Evolutionary conservation across 2,329 filamentous ascomycete species (phyloP).

Genomic region (Dryadomyces quercus-mongolicae): DNA sequence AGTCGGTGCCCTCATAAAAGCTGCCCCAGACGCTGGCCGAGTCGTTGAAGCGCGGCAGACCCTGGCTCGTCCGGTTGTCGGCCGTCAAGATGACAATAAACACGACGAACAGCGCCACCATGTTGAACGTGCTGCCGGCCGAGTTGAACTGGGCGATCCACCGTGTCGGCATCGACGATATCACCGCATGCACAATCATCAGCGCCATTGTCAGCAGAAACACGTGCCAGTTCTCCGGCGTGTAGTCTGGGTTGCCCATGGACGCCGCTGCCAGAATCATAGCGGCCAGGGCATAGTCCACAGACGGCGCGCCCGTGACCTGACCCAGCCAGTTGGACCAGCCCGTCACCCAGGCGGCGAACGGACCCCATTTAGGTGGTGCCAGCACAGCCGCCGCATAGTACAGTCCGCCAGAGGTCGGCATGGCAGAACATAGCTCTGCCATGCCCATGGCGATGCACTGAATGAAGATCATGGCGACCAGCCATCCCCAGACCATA

Average conservation of each 20-base stretch:
- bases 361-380: slow-evolving; percentile 50
- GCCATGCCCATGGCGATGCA: slow-evolving; percentile 58
- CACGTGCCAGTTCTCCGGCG: slow-evolving; percentile 52
- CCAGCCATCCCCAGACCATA: slow-evolving; percentile 67
- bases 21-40: slow-evolving; percentile 50
- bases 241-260: slow-evolving; percentile 54
- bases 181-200: slow-evolving; percentile 54
- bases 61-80: slow-evolving; percentile 38
- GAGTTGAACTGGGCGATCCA: slow-evolving; percentile 63
- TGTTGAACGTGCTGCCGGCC: slow-evolving; percentile 58
- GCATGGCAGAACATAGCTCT: slow-evolving; percentile 62
- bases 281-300: slow-evolving; percentile 52
- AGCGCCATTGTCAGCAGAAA: slow-evolving; percentile 56
- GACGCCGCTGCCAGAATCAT: slow-evolving; percentile 62
- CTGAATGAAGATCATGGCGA: slow-evolving; percentile 62
- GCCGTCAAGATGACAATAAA: slow-evolving; percentile 56
- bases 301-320: slow-evolving; percentile 52
- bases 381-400: slow-evolving; percentile 63
- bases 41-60: slow-evolving; percentile 18
- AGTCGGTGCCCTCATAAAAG: slow-evolving; percentile 55
- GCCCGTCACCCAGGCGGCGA: slow-evolving; percentile 57
- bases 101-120: slow-evolving; percentile 51
- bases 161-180: slow-evolving; percentile 59
- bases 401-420: slow-evolving; percentile 60
- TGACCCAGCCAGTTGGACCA: slow-evolving; percentile 63